Evolutionary conservation across 1,284 basidiomycete species (phyloP), one percentile per base, ranked within the genome.

Genomic region (Vanrija sp.): DNA sequence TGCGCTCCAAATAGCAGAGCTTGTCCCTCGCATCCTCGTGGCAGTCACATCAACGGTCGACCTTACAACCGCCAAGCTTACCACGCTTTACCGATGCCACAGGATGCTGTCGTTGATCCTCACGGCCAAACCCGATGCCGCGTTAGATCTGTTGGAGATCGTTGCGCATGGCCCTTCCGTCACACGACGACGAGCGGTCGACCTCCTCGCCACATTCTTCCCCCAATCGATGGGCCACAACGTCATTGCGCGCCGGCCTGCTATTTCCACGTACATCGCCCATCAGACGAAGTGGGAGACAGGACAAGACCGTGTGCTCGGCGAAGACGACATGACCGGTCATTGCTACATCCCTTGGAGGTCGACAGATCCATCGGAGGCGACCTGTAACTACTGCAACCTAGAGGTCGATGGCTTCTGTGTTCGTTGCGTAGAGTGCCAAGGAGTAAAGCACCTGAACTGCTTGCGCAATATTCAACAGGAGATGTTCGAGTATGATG

Each of bases 111-210:
- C 77, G n/a, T 72, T 81, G 19, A 79, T 89, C n/a, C 71, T 83
- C 15, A 75, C 76, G 14, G 74, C 78, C 35, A 89, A 89, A 66
- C 78, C 81, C 0, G 87, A 89, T 65, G 77, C 81, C 1, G 84
- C 85, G 60, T 76, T 83, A 23, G 87, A 89, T 68, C 56, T 88
- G 0, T 78, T 91, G 7, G 82, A 86, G 58, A 79, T 88, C 35
- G 75, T 84, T 19, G 86, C 86, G 3, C 84, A 86, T 64, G 83
- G 84, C 49, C 80, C 82, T 0, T 66, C 80, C 6, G 77, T 69
- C 48, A 78, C 83, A n/a, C 77, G 85, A 38, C 77, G 78, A 15
- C 46, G 56, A 16, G 86, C 85, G 9, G 70, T 85, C 51, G 75
- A 77, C 45, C 71, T 86, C 10, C 73, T 91, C 14, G 69, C 78